Evolutionary conservation across 2,329 filamentous ascomycete genomes (phyloP).

Genomic region (Orbilia brochopaga): DNA sequence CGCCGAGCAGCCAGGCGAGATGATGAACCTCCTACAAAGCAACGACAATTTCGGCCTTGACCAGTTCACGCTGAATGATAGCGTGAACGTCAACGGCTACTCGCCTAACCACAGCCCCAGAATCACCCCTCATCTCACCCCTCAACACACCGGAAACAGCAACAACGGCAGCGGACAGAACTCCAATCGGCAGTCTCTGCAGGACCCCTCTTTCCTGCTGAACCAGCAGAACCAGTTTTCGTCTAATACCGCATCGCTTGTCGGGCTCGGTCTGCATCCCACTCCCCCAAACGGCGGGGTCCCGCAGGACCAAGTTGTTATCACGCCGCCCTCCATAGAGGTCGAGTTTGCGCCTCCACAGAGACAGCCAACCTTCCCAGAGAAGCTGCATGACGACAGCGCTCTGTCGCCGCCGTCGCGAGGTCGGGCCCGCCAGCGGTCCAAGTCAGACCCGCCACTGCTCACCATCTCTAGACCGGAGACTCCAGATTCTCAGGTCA

Average conservation of each 20-base stretch:
- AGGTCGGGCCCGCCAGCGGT: conserved; percentile 40
- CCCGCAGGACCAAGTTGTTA: conserved; percentile 46
- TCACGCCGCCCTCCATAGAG: conserved; percentile 53
- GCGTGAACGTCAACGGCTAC: conserved; percentile 29
- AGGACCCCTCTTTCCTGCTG: conserved; percentile 49
- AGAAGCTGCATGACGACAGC: conserved; percentile 53
- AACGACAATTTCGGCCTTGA: conserved; percentile 54
- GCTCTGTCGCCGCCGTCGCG: conserved; percentile 52
- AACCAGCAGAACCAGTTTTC: conserved; percentile 49
- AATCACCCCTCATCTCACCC: conserved; percentile 53
- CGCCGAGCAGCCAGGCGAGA: conserved; percentile 52
- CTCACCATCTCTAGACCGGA: conserved; percentile 38
- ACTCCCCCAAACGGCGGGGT: conserved; percentile 33
- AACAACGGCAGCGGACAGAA: conserved; percentile 1
- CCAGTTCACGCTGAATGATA: conserved; percentile 53
- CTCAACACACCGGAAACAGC: conserved; percentile 51
- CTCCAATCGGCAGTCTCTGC: conserved; percentile 53
- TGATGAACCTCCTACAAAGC: conserved; percentile 55
- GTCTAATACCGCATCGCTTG: conserved; percentile 44
- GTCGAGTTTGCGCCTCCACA: conserved; percentile 55
- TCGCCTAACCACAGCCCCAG: conserved; percentile 51
- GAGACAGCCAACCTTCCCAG: conserved; percentile 55
- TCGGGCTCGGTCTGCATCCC: conserved; percentile 50
- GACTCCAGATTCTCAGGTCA: conserved; percentile 38
- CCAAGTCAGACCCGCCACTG: conserved; percentile 44